Conservation (phyloP, 164 flowering plant genomes). For the Euptelea pleiosperma region DNA sequence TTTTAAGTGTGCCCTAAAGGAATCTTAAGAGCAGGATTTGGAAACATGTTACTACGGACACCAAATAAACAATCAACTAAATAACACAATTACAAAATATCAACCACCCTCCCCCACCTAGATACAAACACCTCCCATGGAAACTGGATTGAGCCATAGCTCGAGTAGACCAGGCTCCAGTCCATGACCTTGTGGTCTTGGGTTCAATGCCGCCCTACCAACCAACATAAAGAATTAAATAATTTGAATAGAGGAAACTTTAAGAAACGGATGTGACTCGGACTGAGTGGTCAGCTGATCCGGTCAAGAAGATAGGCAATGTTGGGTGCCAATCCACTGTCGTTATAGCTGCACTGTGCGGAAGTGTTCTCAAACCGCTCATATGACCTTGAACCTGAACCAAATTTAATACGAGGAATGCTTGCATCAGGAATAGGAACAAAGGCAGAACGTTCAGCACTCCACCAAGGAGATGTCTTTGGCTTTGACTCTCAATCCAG, state of each 20-base stretch:
- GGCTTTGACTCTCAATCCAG: no score
- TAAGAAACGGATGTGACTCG: conserved; percentile 60
- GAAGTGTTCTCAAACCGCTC: conserved; percentile 62
- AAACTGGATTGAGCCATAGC: no score
- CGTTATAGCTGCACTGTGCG: conserved; percentile 72
- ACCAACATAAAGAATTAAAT: not conserved
- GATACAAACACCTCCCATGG: no score
- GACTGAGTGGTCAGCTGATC: conserved; percentile 90
- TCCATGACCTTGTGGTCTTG: no score
- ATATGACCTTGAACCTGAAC: conserved; percentile 55
- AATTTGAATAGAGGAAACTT: not conserved
- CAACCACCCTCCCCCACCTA: no score
- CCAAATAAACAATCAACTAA: no score
- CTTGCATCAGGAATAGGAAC: not conserved
- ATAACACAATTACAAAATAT: no score
- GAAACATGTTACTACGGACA: no score
- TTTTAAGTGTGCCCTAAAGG: no score
- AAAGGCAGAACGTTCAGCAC: not conserved
- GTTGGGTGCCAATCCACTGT: conserved; percentile 98
- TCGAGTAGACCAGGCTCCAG: no score
- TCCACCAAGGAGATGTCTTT: not conserved
- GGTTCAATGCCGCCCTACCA: no score
- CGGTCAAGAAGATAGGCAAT: conserved; percentile 75
- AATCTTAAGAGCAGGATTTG: no score
- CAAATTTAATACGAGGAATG: not conserved